Base-by-base conservation (phyloP, 2,329 filamentous ascomycete species). In the Fusarium cyanostomum region DNA sequence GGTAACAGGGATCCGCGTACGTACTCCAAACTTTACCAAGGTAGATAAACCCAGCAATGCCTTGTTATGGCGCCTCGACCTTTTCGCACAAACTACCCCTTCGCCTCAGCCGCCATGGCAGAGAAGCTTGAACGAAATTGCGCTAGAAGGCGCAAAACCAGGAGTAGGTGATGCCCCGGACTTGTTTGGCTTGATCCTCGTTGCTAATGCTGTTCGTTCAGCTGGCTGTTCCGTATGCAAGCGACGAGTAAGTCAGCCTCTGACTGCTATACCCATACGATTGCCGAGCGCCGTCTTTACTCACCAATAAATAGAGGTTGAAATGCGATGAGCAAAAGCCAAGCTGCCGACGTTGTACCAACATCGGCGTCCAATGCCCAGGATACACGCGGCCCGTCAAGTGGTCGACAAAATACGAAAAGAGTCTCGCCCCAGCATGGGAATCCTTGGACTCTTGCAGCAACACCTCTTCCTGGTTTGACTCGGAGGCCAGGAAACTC, bases 381-480 rank as follows among this genome's bases (percentile, higher is more conserved):
- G 62, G 62, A 1, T 69, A 69, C 3, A 45, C 52, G 11, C 54
- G 53, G 2, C 60, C 61, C 1, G 38, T 67, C 8, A 67, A 62
- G 35, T 67, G 64, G 65, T 67, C 64, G 1, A 67, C 61, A 0
- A 67, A 67, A 13, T 67, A 67, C 3, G 64, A 67, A n/a, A 55
- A 44, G 18, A 13, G 39, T 5, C 9, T 11, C 3, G n/a, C 15
- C 0, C 10, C 15, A 7, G n/a, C 38, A 2, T 16, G 12, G 4
- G 10, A 10, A 3, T 13, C 24, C 27, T 3, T 12, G 0, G 11
- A n/a, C 2, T 5, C 13, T 15, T 8, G 27, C 4, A 13, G 10
- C 0, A 12, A 26, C 7, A 4, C 26, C 3, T 49, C 51, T 9
- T 3, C 26, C 1, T 53, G 51, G 31, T 41, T 63, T 10, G 39